phyloP scores from a whole-genome alignment of 306 rosid species.

The Potentilla sterilis region DNA sequence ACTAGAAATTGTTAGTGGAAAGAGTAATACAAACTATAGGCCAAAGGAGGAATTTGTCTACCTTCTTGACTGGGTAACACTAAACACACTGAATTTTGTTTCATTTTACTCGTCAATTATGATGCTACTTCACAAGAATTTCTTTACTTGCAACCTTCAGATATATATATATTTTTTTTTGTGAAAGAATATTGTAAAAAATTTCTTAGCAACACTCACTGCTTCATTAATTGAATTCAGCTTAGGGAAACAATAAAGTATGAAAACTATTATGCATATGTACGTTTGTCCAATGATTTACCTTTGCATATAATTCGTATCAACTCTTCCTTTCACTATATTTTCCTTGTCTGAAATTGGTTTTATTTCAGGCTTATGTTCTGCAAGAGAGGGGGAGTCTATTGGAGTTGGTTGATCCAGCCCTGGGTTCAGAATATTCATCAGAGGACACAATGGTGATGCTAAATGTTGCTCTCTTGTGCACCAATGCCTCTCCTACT shows the following conservation, averaged over 20 bases:
- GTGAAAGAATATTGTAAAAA: neutral
- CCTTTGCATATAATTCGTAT: neutral
- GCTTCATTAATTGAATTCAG: neutral
- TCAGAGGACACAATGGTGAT: conserved; percentile 67
- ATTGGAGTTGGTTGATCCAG: conserved; percentile 84
- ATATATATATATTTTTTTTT: neutral
- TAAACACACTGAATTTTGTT: conserved; percentile 10
- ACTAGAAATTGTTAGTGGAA: conserved; percentile 80
- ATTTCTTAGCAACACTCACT: neutral
- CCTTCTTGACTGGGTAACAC: conserved; percentile 92
- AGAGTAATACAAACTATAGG: conserved; percentile 86
- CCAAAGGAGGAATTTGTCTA: conserved; percentile 83
- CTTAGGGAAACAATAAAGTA: neutral
- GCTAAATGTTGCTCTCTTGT: conserved; percentile 84
- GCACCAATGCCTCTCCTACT: conserved; percentile 94
- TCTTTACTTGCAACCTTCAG: neutral
- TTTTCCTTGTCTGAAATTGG: conserved; percentile 3
- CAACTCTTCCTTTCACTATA: neutral
- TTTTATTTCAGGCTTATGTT: conserved; percentile 67
- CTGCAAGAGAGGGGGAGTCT: conserved; percentile 85
- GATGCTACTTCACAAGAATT: neutral
- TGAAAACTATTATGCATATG: neutral
- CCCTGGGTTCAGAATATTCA: conserved; percentile 70
- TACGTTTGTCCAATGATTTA: neutral
- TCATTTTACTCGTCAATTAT: conserved; percentile 11